phyloP scores from a whole-genome alignment of 768 basidiomycete genomes.

The Tephrocybe sp. region DNA sequence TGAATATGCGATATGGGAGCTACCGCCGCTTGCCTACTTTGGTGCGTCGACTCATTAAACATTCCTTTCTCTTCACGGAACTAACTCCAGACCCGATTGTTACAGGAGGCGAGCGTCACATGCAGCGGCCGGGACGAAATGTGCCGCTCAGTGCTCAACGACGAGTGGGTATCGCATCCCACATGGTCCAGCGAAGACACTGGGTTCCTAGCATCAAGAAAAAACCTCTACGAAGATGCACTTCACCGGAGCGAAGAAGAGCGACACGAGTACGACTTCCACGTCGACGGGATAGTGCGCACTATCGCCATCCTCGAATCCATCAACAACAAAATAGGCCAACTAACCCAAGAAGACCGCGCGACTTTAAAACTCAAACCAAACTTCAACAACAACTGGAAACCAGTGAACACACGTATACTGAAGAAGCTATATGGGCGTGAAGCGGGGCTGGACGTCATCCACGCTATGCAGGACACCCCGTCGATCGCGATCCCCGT shows the following conservation, averaged over 20 bases:
- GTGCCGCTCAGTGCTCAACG: slow-evolving; percentile 94
- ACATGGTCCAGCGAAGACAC: slow-evolving; percentile 94
- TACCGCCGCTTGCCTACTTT: slow-evolving; percentile 80
- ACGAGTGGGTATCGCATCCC: slow-evolving; percentile 98
- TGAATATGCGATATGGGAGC: slow-evolving; percentile 77
- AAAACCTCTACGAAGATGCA: slow-evolving; percentile 96
- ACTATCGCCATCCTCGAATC: slow-evolving; percentile 92
- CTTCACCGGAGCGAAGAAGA: slow-evolving; percentile 97
- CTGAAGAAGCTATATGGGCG: slow-evolving; percentile 97
- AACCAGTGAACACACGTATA: slow-evolving; percentile 89
- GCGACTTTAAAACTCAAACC: slow-evolving; percentile 83
- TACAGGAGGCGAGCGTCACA: slow-evolving; percentile 81
- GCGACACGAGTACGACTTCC: slow-evolving; percentile 98
- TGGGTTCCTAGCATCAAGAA: slow-evolving; percentile 86
- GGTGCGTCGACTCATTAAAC: slow-evolving; percentile 48
- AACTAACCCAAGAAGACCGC: slow-evolving; percentile 77
- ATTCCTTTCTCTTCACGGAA: not conserved
- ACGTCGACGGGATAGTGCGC: slow-evolving; percentile 91
- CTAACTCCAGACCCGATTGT: not conserved
- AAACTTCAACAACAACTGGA: slow-evolving; percentile 81
- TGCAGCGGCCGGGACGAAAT: slow-evolving; percentile 97
- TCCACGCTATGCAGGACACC: slow-evolving; percentile 88
- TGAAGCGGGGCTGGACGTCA: slow-evolving; percentile 77
- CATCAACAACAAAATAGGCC: slow-evolving; percentile 81
- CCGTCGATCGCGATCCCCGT: slow-evolving; percentile 88